Base-by-base conservation (phyloP, 2,329 filamentous ascomycete genomes). In the Hypoxylon sp. region DNA sequence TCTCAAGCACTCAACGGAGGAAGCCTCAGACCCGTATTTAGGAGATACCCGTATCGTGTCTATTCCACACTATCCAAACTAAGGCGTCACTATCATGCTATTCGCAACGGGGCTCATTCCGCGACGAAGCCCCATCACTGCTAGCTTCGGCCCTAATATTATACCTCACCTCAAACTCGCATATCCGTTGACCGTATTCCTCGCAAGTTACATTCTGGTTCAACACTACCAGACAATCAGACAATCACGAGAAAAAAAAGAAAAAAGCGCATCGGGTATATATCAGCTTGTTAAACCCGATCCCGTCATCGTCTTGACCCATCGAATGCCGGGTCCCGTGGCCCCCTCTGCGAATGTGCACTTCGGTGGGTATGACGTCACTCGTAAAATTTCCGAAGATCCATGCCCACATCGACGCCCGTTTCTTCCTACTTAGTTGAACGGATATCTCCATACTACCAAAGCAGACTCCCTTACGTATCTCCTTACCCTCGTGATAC, bases 301-400 rank as follows among this genome's bases (percentile, higher is more conserved):
- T 51, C 33, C 33, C 31, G 30, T 42, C 46, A 42, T 35, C 31
- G 42, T 50, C n/a, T 10, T 3, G 3, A 20, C n/a, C 7, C 20
- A 44, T 6, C 33, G 11, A 14, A 11, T 13, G 33, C 33, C 33
- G 33, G n/a, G n/a, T 20, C 40, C 2, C 40, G 40, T 44, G 40
- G n/a, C 4, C 44, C 31, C 31, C n/a, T 27, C 31, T 20, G 14
- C 14, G 7, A 6, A 13, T n/a, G 6, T 22, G 22, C 30, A 30
- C 44, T 6, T 27, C 30, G 27, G 4, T 51, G 61, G 14, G 4
- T 58, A 66, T 66, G 63, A 66, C 63, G 63, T 66, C 63, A 66
- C 58, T 6, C 22, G 6, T 14, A 11, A 40, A 40, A 37, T 46
- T 13, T 20, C 44, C 44, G 14, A 44, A 22, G 40, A 44, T 27